Evolutionary conservation across 768 basidiomycete genomes (phyloP).

Genomic region (Dioszegia hungarica): DNA sequence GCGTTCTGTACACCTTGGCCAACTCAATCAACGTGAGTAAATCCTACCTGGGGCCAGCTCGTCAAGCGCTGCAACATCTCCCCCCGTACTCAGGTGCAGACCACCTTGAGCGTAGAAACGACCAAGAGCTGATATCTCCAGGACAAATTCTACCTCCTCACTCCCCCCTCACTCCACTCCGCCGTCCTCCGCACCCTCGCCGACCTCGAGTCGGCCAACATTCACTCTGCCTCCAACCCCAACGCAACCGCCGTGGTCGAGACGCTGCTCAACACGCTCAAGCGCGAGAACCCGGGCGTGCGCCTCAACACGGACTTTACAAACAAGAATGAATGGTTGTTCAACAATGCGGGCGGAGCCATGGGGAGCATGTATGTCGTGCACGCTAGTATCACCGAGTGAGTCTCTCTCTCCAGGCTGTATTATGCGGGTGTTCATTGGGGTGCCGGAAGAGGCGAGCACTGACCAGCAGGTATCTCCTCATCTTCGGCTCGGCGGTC

Average conservation of each 20-base stretch:
- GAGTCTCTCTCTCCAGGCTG: slow-evolving; percentile 55
- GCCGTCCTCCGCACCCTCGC: background rate
- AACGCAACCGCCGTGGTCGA: slow-evolving; percentile 69
- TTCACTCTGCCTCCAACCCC: background rate
- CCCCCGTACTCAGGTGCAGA: too few species aligned
- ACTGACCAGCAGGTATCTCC: slow-evolving; percentile 35
- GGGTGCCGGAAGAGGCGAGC: too few species aligned
- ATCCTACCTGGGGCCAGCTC: background rate
- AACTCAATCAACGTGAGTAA: slow-evolving; percentile 4
- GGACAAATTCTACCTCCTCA: slow-evolving; percentile 3
- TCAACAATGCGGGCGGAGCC: slow-evolving; percentile 95
- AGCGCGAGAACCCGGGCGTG: slow-evolving; percentile 61
- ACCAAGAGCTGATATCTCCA: background rate
- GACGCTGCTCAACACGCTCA: slow-evolving; percentile 77
- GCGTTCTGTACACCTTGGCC: background rate
- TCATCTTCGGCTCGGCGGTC: slow-evolving; percentile 87
- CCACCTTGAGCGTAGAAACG: too few species aligned
- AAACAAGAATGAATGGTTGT: slow-evolving; percentile 73
- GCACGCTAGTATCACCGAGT: slow-evolving; percentile 94
- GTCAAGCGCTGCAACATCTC: too few species aligned
- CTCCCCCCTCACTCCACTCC: slow-evolving; percentile 1
- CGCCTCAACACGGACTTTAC: slow-evolving; percentile 44
- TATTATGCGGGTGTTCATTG: too few species aligned
- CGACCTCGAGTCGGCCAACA: background rate
- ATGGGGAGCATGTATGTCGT: slow-evolving; percentile 97